Percentiles rank a stretch among this genome's conserved stretches.
Evolutionary conservation across 2,329 filamentous ascomycete genomes (phyloP).

Genomic region (Seiridium unicorne): DNA sequence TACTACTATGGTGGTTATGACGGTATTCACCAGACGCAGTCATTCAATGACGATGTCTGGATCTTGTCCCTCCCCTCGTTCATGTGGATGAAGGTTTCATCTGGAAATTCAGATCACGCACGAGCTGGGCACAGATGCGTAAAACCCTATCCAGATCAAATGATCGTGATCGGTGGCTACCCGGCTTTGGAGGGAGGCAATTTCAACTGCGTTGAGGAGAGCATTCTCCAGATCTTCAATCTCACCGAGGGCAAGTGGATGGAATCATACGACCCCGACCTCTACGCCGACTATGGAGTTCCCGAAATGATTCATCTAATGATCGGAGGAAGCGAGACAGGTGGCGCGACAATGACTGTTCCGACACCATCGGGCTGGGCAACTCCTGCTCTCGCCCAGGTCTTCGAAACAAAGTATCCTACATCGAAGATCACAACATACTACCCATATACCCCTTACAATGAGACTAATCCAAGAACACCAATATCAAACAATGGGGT

Average conservation of each 20-base stretch:
- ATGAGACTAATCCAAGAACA: conserved; percentile 25
- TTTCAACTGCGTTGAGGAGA: conserved; percentile 46
- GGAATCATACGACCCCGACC: conserved; percentile 64
- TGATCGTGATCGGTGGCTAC: conserved; percentile 75
- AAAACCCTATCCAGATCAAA: conserved; percentile 73
- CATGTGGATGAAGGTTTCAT: conserved; percentile 64
- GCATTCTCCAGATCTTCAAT: conserved; percentile 67
- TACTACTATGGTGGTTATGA: conserved; percentile 82
- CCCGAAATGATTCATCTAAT: conserved; percentile 60
- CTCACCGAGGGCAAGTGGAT: conserved; percentile 69
- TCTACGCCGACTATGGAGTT: conserved; percentile 66
- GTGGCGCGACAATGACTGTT: conserved; percentile 67
- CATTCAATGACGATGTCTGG: conserved; percentile 70
- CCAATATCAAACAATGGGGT: conserved; percentile 29
- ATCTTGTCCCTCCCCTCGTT: conserved; percentile 78
- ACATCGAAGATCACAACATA: conserved; percentile 54
- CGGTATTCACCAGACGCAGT: conserved; percentile 37
- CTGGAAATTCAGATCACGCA: conserved; percentile 46
- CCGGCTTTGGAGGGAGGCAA: conserved; percentile 21
- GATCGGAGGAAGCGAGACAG: conserved; percentile 66
- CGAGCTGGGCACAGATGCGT: conserved; percentile 76
- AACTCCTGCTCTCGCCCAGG: conserved; percentile 39
- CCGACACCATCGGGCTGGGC: conserved; percentile 61
- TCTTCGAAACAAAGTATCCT: conserved; percentile 58
- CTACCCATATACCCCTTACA: conserved; percentile 56